Base-by-base conservation (phyloP, 768 basidiomycete genomes). In the Macrocybe gigantea region DNA sequence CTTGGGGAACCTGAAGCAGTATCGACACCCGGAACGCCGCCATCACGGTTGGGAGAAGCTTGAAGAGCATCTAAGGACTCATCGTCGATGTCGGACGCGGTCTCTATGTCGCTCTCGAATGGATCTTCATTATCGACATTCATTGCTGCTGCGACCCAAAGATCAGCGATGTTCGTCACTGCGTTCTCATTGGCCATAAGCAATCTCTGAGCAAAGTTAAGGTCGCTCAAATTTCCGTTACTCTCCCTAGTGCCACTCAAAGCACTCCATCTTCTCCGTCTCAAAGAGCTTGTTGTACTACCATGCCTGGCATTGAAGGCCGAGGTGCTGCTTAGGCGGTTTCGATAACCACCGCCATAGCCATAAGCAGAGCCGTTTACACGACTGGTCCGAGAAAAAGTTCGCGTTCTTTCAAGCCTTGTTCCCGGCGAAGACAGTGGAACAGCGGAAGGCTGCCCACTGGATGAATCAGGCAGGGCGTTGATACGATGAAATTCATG, bases 111-210 rank as follows among this genome's bases (percentile, higher is more conserved):
- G 8, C 67, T 70, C 55, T 83, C 80, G 50, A 87, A 88, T 2
- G 83, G 83, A 48, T 93, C 84, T 53, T 93, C 92, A 56, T 88
- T 87, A 60, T 95, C 93, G 31, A 85, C 91, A 50, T 95, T 96
- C 70, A 95, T 91, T 5, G 95, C 96, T 13, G 94, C 88, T 5
- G 93, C 92, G 44, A 98, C 91, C 96, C 96, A 99, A 14, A 99
- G 71, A 66, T 97, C 95, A 15, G 93, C 90, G 59, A 99, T 89
- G 55, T 86, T 92, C 48, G 91, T 94, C 5, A 93, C 93, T 9
- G 91, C 87, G 56, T 92, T 88, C 66, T 96, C 93, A 64, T 96
- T 96, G 13, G 95, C 95, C 71, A 94, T 82, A 38, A 95, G 68
- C 15, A 95, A 60, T 50, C 91, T 77, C 61, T 95, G 90, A 0